Conservation (phyloP, 2,329 filamentous ascomycete species). For the Parafenestella ontariensis region DNA sequence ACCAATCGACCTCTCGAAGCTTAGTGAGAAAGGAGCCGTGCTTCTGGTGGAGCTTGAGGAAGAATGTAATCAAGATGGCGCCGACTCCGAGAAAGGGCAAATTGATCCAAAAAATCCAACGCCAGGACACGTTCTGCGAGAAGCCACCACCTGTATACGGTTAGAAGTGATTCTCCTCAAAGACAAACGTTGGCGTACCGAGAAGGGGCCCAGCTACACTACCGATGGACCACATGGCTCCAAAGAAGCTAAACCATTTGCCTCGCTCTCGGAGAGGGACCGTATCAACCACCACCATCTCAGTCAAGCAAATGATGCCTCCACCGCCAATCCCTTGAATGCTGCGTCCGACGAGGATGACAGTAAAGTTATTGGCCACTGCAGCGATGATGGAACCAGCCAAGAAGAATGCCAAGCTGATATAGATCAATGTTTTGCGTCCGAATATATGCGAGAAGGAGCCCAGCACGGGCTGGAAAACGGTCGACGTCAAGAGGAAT, state of each 20-base stretch:
- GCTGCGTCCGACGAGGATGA: conserved; percentile 47
- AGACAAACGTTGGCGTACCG: conserved; percentile 21
- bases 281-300: conserved; percentile 56
- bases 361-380: conserved; percentile 48
- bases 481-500: conserved; percentile 49
- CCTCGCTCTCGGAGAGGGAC: conserved; percentile 53
- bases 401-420: conserved; percentile 46
- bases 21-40: conserved; percentile 58
- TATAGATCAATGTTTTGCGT: conserved; percentile 47
- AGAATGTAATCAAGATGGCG: conserved; percentile 57
- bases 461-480: conserved; percentile 51
- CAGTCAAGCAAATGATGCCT: conserved; percentile 51
- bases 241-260: conserved; percentile 52
- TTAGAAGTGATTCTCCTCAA: conserved; percentile 1
- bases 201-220: conserved; percentile 59
- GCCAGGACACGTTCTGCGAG: conserved; percentile 60
- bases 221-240: conserved; percentile 63
- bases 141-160: conserved; percentile 57
- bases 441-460: conserved; percentile 52
- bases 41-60: conserved; percentile 60
- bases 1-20: conserved; percentile 66
- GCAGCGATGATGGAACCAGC: conserved; percentile 48
- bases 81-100: conserved; percentile 63
- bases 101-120: conserved; percentile 72
- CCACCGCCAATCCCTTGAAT: conserved; percentile 53